Percentiles rank a stretch among this genome's conserved stretches.
phyloP scores from a whole-genome alignment of 352 stramenopile genomes.

The Stephanocyclus meneghinianus region DNA sequence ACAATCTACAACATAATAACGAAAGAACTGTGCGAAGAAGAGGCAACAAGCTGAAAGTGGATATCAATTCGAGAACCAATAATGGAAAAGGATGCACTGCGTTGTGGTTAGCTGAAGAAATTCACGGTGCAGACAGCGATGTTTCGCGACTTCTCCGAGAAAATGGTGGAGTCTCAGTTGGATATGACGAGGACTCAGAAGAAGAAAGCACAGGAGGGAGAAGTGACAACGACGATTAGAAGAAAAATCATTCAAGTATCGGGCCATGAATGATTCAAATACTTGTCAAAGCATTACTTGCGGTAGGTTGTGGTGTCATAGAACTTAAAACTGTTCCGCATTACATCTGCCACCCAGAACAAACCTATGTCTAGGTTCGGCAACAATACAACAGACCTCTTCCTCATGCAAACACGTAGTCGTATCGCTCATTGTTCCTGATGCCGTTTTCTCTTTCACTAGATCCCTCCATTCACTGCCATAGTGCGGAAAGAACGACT shows the following conservation, averaged over 20 bases:
- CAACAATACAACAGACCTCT: constrained; percentile 41
- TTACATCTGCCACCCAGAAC: neutral
- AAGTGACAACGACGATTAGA: neutral
- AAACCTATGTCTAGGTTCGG: neutral
- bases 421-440: constrained; percentile 1
- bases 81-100: constrained; percentile 33
- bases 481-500: constrained; percentile 79
- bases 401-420: constrained; percentile 47
- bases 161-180: constrained; percentile 29
- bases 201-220: neutral
- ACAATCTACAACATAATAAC: constrained; percentile 4
- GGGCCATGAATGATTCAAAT: neutral
- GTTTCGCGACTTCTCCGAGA: constrained; percentile 24
- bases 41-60: constrained; percentile 19
- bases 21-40: neutral
- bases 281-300: neutral
- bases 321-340: neutral
- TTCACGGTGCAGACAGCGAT: constrained; percentile 33
- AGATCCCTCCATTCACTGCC: constrained; percentile 57
- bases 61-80: constrained; percentile 51
- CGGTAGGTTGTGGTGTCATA: neutral
- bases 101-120: constrained; percentile 39
- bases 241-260: constrained; percentile 1
- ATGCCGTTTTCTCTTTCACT: constrained; percentile 47
- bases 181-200: constrained; percentile 16